Evolutionary conservation across 2,329 filamentous ascomycete genomes (phyloP).

Genomic region (Fusarium humuli): DNA sequence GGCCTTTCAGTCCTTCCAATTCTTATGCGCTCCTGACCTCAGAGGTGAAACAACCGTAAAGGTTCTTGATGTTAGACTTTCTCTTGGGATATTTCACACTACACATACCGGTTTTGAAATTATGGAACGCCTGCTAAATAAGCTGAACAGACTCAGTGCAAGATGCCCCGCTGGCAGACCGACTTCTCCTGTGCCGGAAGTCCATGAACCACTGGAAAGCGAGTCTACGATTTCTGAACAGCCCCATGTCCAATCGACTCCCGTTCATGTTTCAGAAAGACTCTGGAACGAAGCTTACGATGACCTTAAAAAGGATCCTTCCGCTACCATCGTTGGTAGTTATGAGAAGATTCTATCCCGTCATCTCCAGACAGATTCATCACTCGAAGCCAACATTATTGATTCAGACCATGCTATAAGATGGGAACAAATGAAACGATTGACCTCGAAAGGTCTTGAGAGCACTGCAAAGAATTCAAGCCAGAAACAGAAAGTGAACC

Average conservation of each 20-base stretch:
- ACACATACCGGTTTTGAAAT: background rate
- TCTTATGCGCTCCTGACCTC: background rate
- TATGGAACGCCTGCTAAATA: background rate
- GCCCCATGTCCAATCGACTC: background rate
- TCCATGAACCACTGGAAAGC: background rate
- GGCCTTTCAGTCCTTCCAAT: background rate
- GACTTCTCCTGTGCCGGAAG: background rate
- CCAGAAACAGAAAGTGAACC: background rate
- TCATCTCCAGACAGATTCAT: background rate
- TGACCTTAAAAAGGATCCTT: background rate
- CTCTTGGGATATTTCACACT: background rate
- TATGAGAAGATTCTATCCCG: background rate
- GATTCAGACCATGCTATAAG: background rate
- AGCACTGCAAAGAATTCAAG: background rate
- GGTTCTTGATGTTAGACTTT: too few species aligned
- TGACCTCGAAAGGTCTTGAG: background rate
- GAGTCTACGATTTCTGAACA: background rate
- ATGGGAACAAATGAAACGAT: background rate
- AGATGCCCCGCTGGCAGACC: background rate
- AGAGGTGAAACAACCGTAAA: background rate
- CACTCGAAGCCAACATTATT: background rate
- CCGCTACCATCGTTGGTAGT: background rate
- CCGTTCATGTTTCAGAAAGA: background rate
- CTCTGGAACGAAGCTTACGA: background rate
- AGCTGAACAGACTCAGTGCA: background rate